These are phyloP conservation scores for Candida insectorum DNA, from an alignment of 805 yeast genomes.

Conservation along the genomic window DNA sequence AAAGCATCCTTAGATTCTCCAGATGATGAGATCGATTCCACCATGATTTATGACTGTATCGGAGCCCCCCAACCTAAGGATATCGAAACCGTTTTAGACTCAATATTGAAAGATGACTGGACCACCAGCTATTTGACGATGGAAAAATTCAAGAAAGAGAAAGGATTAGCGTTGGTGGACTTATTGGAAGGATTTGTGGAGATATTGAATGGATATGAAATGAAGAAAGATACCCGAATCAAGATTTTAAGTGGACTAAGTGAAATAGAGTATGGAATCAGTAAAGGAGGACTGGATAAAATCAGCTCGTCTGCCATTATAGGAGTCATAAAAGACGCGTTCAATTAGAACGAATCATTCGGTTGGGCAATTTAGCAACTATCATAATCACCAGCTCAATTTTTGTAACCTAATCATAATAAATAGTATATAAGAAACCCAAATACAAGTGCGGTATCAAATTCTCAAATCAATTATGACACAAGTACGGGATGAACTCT, in stretches of 20 bases:
- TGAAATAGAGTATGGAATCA: slow-evolving; percentile 87
- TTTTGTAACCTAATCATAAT: no score
- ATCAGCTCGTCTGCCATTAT: slow-evolving; percentile 87
- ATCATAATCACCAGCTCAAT: no score
- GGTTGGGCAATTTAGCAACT: no score
- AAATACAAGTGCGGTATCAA: no score
- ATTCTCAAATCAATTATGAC: no score
- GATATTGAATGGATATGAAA: slow-evolving; percentile 63
- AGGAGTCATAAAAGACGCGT: slow-evolving; percentile 73
- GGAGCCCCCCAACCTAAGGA: slow-evolving; percentile 95
- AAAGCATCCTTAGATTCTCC: slow-evolving; percentile 55
- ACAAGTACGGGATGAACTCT: no score
- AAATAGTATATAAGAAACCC: slow-evolving; percentile 39
- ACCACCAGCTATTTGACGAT: slow-evolving; percentile 68
- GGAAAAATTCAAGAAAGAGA: slow-evolving; percentile 57
- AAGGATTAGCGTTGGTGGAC: slow-evolving; percentile 90
- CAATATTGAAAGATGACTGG: slow-evolving; percentile 87
- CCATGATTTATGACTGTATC: slow-evolving; percentile 86
- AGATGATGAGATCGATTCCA: slow-evolving; percentile 51
- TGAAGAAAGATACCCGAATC: slow-evolving; percentile 60
- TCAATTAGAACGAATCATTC: slow-evolving; percentile 41
- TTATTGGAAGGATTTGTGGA: slow-evolving; percentile 73
- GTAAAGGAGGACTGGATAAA: slow-evolving; percentile 89
- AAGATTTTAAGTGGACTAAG: slow-evolving; percentile 67
- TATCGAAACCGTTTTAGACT: slow-evolving; percentile 67